Evolutionary conservation across 2,329 filamentous ascomycete genomes (phyloP).

Genomic region (Didymella lethalis): DNA sequence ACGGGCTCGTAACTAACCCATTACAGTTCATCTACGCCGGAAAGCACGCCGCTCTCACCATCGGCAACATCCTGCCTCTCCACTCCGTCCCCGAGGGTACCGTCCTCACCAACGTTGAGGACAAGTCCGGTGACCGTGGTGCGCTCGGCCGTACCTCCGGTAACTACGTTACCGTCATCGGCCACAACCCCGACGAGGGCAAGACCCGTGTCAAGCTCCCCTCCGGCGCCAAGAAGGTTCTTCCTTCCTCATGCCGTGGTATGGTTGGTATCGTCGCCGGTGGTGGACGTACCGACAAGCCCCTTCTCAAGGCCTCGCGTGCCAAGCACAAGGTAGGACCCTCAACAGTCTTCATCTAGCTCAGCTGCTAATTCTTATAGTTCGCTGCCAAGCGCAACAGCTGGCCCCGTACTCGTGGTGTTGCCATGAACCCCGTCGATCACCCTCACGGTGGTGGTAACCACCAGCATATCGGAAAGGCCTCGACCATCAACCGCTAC

Average conservation of each 20-base stretch:
- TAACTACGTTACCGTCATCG: slow-evolving; percentile 87
- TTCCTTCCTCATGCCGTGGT: slow-evolving; percentile 88
- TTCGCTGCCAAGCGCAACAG: slow-evolving; percentile 99
- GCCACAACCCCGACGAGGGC: slow-evolving; percentile 71
- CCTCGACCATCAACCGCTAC: slow-evolving; percentile 98
- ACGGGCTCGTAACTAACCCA: slow-evolving; percentile 17
- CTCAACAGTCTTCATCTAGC: background rate
- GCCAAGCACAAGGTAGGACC: slow-evolving; percentile 85
- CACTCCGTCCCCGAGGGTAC: slow-evolving; percentile 97
- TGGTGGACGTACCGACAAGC: slow-evolving; percentile 99
- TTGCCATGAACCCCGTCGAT: slow-evolving; percentile 99
- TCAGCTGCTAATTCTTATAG: slow-evolving; percentile 47
- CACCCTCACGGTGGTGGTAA: slow-evolving; percentile 86
- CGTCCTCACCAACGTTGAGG: slow-evolving; percentile 98
- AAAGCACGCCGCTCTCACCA: slow-evolving; percentile 96
- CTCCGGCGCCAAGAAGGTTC: slow-evolving; percentile 98
- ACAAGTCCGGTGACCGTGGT: slow-evolving; percentile 97
- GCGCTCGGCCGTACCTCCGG: slow-evolving; percentile 95
- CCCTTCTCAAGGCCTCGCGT: slow-evolving; percentile 97
- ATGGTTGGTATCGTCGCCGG: slow-evolving; percentile 99
- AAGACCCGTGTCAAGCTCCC: slow-evolving; percentile 99
- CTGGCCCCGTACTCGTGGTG: slow-evolving; percentile 99
- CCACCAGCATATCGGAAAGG: slow-evolving; percentile 99
- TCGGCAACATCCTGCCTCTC: slow-evolving; percentile 97
- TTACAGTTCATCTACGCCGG: slow-evolving; percentile 95